Evolutionary conservation across 495 filamentous ascomycete genomes (phyloP).

Genomic region (Neurospora intermedia): DNA sequence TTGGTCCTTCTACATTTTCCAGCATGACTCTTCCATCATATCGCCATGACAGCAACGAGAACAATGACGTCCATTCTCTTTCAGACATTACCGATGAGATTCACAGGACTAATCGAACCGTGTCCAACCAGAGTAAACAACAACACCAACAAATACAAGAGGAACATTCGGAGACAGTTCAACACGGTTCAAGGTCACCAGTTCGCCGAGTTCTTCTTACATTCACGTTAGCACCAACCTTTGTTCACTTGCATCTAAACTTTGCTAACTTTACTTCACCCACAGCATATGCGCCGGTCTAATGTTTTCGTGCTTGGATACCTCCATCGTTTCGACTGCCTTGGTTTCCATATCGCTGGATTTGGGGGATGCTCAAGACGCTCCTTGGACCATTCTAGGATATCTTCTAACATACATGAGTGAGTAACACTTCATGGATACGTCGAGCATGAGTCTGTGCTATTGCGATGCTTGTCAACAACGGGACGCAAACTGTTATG

Average conservation of each 20-base stretch:
- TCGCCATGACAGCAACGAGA: not conserved
- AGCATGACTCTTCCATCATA: not conserved
- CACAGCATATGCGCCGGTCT: constrained; percentile 43
- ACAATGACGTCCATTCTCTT: not conserved
- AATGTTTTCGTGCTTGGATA: constrained; percentile 50
- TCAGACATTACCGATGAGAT: not conserved
- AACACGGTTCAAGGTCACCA: not conserved
- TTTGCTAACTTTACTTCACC: not conserved
- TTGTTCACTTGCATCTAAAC: not conserved
- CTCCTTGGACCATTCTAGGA: constrained; percentile 47
- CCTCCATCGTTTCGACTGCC: constrained; percentile 54
- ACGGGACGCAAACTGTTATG: not conserved
- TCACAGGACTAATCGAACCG: not conserved
- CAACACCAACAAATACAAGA: not conserved
- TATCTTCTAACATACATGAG: constrained; percentile 54
- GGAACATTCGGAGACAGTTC: not conserved
- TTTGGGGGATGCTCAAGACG: constrained; percentile 40
- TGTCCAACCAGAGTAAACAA: not conserved
- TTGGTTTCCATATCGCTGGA: constrained; percentile 48
- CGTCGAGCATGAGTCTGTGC: not conserved
- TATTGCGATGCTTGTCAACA: not conserved
- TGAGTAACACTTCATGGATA: constrained; percentile 11
- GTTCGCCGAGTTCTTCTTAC: constrained; percentile 10
- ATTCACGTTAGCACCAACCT: constrained; percentile 8
- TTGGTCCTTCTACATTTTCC: not conserved